Conservation (phyloP, 2,329 filamentous ascomycete genomes). For the Fusarium buxicola region DNA sequence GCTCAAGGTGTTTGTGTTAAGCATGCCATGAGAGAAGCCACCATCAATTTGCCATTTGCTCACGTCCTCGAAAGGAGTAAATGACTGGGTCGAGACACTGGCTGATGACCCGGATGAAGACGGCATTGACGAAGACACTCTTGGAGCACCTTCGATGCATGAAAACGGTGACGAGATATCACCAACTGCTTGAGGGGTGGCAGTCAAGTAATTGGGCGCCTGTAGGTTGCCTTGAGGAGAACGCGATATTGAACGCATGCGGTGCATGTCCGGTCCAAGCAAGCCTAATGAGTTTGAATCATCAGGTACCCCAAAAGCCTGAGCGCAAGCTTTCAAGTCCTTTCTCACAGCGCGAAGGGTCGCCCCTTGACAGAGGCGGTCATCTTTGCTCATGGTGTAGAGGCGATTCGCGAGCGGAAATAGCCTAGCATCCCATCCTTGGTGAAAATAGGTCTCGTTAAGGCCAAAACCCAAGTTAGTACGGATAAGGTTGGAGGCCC, state of each 20-base stretch:
- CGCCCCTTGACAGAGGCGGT: conserved; percentile 44
- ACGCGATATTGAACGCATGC: conserved; percentile 35
- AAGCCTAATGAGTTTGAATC: conserved; percentile 35
- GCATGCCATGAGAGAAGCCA: conserved; percentile 39
- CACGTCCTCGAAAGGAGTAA: conserved; percentile 42
- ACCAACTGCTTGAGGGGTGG: conserved; percentile 11
- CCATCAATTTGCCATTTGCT: conserved; percentile 44
- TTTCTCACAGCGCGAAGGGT: conserved; percentile 44
- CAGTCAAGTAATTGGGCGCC: conserved; percentile 13
- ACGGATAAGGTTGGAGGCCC: conserved; percentile 45
- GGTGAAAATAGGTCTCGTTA: conserved; percentile 35
- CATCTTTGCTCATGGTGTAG: conserved; percentile 45
- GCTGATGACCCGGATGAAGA: conserved; percentile 42
- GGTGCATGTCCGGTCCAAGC: conserved; percentile 31
- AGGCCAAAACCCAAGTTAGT: conserved; percentile 30
- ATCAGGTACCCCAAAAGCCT: conserved; percentile 32
- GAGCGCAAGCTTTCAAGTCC: conserved; percentile 46
- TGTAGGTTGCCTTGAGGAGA: conserved; percentile 35
- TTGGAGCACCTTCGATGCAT: conserved; percentile 31
- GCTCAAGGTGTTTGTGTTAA: conserved; percentile 37
- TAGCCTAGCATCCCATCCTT: conserved; percentile 42
- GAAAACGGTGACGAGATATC: conserved; percentile 29
- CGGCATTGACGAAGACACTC: conserved; percentile 40
- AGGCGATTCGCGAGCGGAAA: conserved; percentile 42
- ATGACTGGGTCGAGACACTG: conserved; percentile 34